phyloP scores from a whole-genome alignment of 345 rosid genomes.

The Noccaea bulbosa region DNA sequence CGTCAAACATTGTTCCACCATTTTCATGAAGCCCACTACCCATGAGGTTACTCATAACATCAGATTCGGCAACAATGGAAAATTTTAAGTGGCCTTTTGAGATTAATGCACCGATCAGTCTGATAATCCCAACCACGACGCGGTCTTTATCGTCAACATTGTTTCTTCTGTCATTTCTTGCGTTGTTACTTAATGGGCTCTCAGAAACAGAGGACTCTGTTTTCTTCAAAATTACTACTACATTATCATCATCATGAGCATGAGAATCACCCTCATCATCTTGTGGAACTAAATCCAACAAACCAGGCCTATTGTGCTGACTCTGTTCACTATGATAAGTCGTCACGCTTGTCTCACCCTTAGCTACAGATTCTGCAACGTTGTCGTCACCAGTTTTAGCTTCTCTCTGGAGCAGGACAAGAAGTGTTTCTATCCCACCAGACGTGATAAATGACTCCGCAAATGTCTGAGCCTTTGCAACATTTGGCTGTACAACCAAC shows the following conservation, averaged over 20 bases:
- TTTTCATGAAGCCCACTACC: constrained; percentile 67
- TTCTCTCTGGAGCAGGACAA: constrained; percentile 91
- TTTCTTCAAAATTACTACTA: constrained; percentile 43
- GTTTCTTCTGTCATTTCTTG: constrained; percentile 70
- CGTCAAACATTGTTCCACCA: constrained; percentile 89
- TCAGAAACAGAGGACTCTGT: constrained; percentile 64
- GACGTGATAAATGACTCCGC: constrained; percentile 77
- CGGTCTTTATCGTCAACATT: constrained; percentile 81
- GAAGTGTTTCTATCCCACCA: constrained; percentile 96
- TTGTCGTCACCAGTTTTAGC: constrained; percentile 75
- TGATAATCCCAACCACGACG: constrained; percentile 79
- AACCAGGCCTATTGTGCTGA: constrained; percentile 35
- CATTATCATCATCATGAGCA: constrained; percentile 40
- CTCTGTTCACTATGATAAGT: constrained; percentile 47
- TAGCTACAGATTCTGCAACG: constrained; percentile 40
- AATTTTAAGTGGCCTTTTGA: constrained; percentile 71
- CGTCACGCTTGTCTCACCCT: constrained; percentile 44
- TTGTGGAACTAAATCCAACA: constrained; percentile 47
- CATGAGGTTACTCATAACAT: constrained; percentile 61
- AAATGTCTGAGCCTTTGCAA: constrained; percentile 68
- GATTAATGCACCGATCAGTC: constrained; percentile 78
- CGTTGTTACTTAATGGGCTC: constrained; percentile 45
- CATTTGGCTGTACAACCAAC: constrained; percentile 91
- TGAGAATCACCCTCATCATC: constrained; percentile 29
- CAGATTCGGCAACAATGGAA: constrained; percentile 54